These are phyloP conservation scores for Cyclotella atomus DNA, from an alignment of 108 stramenopile genomes.

Conservation along the genomic window DNA sequence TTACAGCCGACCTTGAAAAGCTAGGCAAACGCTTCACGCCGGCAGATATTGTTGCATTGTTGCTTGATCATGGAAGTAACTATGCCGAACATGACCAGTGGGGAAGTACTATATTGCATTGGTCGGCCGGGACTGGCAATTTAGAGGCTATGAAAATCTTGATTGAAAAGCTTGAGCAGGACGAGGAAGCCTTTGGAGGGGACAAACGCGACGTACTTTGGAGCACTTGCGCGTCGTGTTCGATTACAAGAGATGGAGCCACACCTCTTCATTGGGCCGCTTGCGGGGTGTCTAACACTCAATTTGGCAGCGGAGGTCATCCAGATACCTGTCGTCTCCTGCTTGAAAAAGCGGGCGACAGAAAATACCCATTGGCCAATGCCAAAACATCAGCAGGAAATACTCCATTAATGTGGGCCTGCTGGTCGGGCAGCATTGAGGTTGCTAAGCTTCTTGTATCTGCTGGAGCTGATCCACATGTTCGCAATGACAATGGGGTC, in stretches of 20 bases:
- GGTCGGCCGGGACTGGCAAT: constrained; percentile 43
- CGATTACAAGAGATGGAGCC: constrained; percentile 35
- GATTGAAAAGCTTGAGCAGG: constrained; percentile 5
- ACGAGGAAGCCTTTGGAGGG: constrained; percentile 10
- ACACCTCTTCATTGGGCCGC: constrained; percentile 54
- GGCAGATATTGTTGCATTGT: constrained; percentile 10
- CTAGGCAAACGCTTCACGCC: background rate
- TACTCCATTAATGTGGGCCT: constrained; percentile 44
- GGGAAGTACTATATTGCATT: constrained; percentile 30
- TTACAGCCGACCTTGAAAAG: background rate
- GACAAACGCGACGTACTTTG: constrained; percentile 16
- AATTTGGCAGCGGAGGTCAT: constrained; percentile 31
- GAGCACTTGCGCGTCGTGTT: constrained; percentile 21
- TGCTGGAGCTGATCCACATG: constrained; percentile 32
- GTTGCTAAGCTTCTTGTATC: constrained; percentile 36
- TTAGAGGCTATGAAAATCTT: constrained; percentile 20
- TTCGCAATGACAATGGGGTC: constrained; percentile 16
- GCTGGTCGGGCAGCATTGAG: constrained; percentile 32
- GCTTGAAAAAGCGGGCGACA: constrained; percentile 13
- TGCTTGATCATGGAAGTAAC: constrained; percentile 42
- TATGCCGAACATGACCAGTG: constrained; percentile 34
- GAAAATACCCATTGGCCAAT: constrained; percentile 24
- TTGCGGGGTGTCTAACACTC: constrained; percentile 22
- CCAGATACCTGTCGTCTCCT: constrained; percentile 9
- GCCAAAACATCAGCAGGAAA: background rate